These are phyloP conservation scores for Clitoria ternatea DNA, from an alignment of 306 rosid species.

Conservation along the genomic window DNA sequence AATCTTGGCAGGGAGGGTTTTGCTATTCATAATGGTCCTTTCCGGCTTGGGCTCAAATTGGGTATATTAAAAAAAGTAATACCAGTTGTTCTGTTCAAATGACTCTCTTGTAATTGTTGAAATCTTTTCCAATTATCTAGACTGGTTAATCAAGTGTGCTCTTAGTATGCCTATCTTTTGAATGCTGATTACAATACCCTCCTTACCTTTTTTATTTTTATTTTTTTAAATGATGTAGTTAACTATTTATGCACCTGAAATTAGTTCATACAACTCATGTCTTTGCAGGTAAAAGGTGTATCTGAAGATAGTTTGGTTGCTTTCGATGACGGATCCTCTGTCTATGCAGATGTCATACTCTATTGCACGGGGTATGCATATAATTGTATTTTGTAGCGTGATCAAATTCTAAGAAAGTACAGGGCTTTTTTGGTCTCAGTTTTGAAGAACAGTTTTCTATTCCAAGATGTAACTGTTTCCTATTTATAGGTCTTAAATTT, in stretches of 20 bases:
- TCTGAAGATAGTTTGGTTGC: conserved; percentile 28
- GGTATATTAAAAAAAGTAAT: no score
- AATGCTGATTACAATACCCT: neutral
- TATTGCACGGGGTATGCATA: conserved; percentile 31
- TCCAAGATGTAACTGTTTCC: no score
- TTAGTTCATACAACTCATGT: neutral
- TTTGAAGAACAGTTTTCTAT: neutral
- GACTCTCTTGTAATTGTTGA: neutral
- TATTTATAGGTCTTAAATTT: no score
- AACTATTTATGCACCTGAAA: neutral
- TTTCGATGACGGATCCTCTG: conserved; percentile 35
- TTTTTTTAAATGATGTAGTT: no score
- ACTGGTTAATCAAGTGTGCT: neutral
- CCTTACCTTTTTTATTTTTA: no score
- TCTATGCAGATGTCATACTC: conserved; percentile 27
- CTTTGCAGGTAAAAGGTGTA: conserved; percentile 21
- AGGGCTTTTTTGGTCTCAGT: neutral
- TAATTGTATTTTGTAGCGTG: neutral
- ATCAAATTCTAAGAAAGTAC: neutral
- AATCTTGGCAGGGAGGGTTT: no score
- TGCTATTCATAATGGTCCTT: no score
- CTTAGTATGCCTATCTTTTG: neutral
- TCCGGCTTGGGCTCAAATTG: no score
- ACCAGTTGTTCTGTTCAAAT: neutral
- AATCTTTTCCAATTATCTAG: neutral